Percentiles rank a stretch among this genome's conserved stretches.
phyloP scores from a whole-genome alignment of 352 stramenopile genomes.

The Globisporangium parvum region DNA sequence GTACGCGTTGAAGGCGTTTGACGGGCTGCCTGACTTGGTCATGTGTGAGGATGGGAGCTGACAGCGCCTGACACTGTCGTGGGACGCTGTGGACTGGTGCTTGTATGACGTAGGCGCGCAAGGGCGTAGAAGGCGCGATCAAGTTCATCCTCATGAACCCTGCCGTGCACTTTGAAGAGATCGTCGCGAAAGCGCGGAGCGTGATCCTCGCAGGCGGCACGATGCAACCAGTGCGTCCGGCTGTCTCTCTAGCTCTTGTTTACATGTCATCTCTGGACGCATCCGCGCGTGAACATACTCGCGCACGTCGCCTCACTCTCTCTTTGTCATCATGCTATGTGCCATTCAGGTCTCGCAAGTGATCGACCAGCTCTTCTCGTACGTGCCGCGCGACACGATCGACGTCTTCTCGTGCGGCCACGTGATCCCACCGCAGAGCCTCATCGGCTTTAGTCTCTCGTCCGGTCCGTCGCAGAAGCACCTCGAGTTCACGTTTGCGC shows the following conservation, averaged over 20 bases:
- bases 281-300: neutral
- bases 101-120: conserved; percentile 23
- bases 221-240: conserved; percentile 87
- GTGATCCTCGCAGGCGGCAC: conserved; percentile 98
- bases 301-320: neutral
- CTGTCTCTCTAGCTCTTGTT: neutral
- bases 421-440: conserved; percentile 93
- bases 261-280: neutral
- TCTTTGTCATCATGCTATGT: conserved; percentile 5
- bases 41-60: too few species aligned
- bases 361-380: conserved; percentile 91
- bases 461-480: conserved; percentile 80
- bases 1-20: conserved; percentile 24
- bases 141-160: conserved; percentile 97
- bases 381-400: conserved; percentile 63
- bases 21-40: too few species aligned
- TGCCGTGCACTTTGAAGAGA: conserved; percentile 89
- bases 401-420: conserved; percentile 98
- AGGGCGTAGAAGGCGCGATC: conserved; percentile 58
- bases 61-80: neutral
- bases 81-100: conserved; percentile 4
- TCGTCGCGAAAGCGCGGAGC: conserved; percentile 92
- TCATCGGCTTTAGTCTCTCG: conserved; percentile 74
- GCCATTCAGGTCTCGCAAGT: conserved; percentile 84
- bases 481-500: conserved; percentile 94